phyloP scores from a whole-genome alignment of 305 asterid genomes.

The Ajuga reptans region DNA sequence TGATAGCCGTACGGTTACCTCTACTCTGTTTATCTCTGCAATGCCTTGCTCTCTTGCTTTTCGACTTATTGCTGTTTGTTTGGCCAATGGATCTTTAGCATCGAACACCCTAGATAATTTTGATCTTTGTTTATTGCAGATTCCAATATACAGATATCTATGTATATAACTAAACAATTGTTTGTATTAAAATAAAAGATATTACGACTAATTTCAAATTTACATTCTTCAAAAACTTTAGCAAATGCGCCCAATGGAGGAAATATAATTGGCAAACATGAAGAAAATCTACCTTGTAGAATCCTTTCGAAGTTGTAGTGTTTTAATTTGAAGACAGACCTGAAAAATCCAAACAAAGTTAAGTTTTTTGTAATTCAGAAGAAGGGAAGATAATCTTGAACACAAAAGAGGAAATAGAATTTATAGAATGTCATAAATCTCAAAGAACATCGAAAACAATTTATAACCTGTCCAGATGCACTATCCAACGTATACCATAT shows the following conservation, averaged over 20 bases:
- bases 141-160: background rate
- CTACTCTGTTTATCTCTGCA: conserved; percentile 23
- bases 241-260: background rate
- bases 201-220: background rate
- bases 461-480: conserved; percentile 78
- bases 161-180: background rate
- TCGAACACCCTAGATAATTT: conserved; percentile 19
- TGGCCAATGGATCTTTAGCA: conserved; percentile 15
- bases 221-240: background rate
- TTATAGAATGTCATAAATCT: background rate
- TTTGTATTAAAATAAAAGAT: background rate
- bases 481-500: conserved; percentile 72
- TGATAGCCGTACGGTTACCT: conserved; percentile 25
- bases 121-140: conserved; percentile 4
- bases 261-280: conserved; percentile 6
- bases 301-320: conserved; percentile 41
- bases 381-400: background rate
- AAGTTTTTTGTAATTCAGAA: conserved; percentile 12
- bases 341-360: conserved; percentile 30
- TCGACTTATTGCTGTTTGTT: conserved; percentile 18
- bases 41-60: conserved; percentile 21
- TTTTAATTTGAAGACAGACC: conserved; percentile 83
- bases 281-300: conserved; percentile 49
- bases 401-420: background rate
- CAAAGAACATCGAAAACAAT: background rate